Evolutionary conservation across 2,329 filamentous ascomycete species (phyloP).

Genomic region (Ceratocystis ficicola): DNA sequence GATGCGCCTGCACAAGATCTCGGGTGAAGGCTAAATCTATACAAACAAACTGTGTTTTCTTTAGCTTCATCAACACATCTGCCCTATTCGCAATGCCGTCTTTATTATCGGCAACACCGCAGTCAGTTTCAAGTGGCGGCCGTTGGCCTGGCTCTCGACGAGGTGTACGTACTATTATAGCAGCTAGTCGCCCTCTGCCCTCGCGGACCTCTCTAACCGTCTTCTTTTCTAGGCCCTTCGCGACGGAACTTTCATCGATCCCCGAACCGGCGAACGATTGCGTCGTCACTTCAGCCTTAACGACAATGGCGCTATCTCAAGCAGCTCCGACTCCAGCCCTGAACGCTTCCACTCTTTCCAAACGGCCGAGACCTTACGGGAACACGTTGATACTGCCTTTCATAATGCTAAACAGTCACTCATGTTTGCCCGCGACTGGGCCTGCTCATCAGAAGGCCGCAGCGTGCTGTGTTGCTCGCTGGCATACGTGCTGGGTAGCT

Average conservation of each 20-base stretch:
- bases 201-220: neutral
- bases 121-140: neutral
- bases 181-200: neutral
- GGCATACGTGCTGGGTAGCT: conserved; percentile 74
- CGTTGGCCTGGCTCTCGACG: conserved; percentile 13
- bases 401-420: conserved; percentile 33
- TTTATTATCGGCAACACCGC: conserved; percentile 3
- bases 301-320: conserved; percentile 27
- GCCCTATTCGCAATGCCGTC: conserved; percentile 17
- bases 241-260: conserved; percentile 77
- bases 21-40: conserved; percentile 11
- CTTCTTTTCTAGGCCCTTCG: conserved; percentile 49
- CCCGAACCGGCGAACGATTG: conserved; percentile 72
- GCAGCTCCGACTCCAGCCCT: conserved; percentile 27
- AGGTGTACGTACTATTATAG: neutral
- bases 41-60: neutral
- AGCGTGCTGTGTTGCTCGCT: conserved; percentile 83
- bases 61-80: neutral
- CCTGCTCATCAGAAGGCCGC: conserved; percentile 59
- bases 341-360: conserved; percentile 29
- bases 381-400: conserved; percentile 29
- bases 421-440: conserved; percentile 44
- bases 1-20: conserved; percentile 13
- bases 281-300: conserved; percentile 65
- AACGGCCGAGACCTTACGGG: conserved; percentile 30